Conservation (phyloP, 192 early-diverging fungal species). For the Backusella tarrabulga region DNA sequence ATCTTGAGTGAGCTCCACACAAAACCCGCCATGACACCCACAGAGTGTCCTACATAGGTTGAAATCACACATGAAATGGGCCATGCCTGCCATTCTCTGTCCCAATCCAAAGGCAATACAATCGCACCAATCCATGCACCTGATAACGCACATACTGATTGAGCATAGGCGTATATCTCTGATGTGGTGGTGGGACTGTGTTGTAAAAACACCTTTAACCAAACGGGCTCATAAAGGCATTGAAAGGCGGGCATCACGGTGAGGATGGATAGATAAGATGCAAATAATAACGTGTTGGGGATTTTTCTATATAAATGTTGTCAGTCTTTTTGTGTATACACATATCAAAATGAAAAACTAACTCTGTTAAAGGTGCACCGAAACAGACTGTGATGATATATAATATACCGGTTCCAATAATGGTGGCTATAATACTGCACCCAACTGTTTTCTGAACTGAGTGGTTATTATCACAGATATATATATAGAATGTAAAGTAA, state of each 20-base stretch:
- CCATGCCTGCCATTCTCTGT: conserved; percentile 55
- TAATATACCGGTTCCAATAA: conserved; percentile 19
- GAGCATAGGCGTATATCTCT: conserved; percentile 46
- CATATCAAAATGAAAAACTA: neutral
- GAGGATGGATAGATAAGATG: conserved; percentile 33
- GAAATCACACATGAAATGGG: conserved; percentile 48
- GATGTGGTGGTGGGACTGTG: conserved; percentile 39
- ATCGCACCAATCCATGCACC: conserved; percentile 56
- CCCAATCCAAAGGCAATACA: conserved; percentile 58
- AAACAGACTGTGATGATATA: conserved; percentile 33
- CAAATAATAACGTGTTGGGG: conserved; percentile 29
- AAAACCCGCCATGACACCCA: conserved; percentile 35
- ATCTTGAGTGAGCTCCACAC: conserved; percentile 20
- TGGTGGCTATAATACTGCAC: conserved; percentile 4
- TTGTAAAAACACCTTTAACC: conserved; percentile 33
- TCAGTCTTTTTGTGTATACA: neutral
- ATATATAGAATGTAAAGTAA: neutral
- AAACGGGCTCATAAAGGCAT: conserved; percentile 21
- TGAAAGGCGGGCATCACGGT: conserved; percentile 34
- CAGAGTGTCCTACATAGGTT: conserved; percentile 42
- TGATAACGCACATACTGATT: conserved; percentile 42
- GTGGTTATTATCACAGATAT: neutral
- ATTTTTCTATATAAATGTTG: conserved; percentile 20
- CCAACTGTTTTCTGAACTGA: conserved; percentile 5
- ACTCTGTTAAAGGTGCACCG: conserved; percentile 36